Conservation (phyloP, 306 rosid genomes). For the Ochetophila trinervis region DNA sequence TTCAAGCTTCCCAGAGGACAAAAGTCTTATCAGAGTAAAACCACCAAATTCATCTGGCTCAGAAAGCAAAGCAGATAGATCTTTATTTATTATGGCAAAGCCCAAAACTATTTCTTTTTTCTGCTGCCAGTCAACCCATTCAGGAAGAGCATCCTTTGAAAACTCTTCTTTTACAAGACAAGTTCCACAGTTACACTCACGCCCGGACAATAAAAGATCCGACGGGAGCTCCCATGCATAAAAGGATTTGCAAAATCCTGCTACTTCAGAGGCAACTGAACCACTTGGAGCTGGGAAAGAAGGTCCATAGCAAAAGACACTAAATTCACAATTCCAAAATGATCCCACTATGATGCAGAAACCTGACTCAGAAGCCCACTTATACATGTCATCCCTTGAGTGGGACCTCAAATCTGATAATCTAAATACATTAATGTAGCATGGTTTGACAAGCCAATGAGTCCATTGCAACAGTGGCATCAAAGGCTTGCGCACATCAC, state of each 20-base stretch:
- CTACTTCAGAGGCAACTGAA: conserved; percentile 33
- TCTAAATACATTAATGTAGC: conserved; percentile 37
- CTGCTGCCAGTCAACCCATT: conserved; percentile 73
- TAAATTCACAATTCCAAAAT: conserved; percentile 59
- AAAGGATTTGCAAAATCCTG: conserved; percentile 27
- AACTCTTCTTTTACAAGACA: conserved; percentile 57
- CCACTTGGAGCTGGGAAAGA: conserved; percentile 30
- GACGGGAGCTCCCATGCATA: conserved; percentile 71
- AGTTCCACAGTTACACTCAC: conserved; percentile 48
- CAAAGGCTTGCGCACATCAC: conserved; percentile 63
- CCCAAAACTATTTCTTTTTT: conserved; percentile 71
- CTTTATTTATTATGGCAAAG: conserved; percentile 47
- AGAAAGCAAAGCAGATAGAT: conserved; percentile 38
- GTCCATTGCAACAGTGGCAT: conserved; percentile 59
- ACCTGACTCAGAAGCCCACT: conserved; percentile 57
- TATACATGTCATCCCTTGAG: conserved; percentile 34
- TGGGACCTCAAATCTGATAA: conserved; percentile 62
- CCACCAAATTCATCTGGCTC: conserved; percentile 59
- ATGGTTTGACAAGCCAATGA: conserved; percentile 52
- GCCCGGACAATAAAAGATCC: conserved; percentile 43
- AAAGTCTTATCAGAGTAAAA: conserved; percentile 55
- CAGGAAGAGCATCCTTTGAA: conserved; percentile 56
- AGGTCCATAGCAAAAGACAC: conserved; percentile 58
- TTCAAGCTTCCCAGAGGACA: conserved; percentile 69
- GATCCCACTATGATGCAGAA: conserved; percentile 68